phyloP scores from a whole-genome alignment of 163 green algal species.

The Trebouxia gelatinosa region DNA sequence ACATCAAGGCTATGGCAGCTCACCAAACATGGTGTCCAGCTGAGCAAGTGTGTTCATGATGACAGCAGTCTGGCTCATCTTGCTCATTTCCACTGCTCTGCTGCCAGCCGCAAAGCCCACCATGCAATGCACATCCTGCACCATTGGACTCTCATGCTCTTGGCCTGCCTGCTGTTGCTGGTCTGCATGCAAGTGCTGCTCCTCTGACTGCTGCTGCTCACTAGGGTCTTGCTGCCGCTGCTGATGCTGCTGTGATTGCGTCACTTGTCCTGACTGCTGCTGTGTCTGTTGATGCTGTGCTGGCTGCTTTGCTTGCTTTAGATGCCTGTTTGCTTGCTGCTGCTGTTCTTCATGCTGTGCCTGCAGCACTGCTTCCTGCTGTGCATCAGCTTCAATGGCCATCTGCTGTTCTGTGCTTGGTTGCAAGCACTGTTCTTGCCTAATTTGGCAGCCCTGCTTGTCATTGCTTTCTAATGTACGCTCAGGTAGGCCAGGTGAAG shows the following conservation, averaged over 20 bases:
- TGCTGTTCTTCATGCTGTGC: not conserved
- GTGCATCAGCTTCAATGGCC: not conserved
- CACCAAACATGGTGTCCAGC: slow-evolving; percentile 67
- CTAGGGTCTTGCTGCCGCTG: slow-evolving; percentile 2
- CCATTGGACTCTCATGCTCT: not conserved
- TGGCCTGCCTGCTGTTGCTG: not conserved
- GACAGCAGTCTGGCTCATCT: slow-evolving; percentile 35
- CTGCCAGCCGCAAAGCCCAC: slow-evolving; percentile 54
- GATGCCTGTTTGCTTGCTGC: not conserved
- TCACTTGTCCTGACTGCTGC: not conserved
- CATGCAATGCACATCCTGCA: slow-evolving; percentile 26
- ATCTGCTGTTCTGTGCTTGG: not conserved
- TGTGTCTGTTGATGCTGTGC: not conserved
- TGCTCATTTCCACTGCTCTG: slow-evolving; percentile 44
- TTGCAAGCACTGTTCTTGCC: too few relatives aligned
- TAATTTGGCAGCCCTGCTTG: too few relatives aligned
- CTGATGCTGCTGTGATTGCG: not conserved
- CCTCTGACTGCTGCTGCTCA: not conserved
- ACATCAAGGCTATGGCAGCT: not conserved
- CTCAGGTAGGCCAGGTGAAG: too few relatives aligned
- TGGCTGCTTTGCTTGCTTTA: not conserved
- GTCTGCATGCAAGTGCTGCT: not conserved
- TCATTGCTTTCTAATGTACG: too few relatives aligned
- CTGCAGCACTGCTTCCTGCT: not conserved
- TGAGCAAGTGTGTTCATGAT: slow-evolving; percentile 53